Conservation (phyloP, 495 filamentous ascomycete species). For the Recurvomyces mirabilis region DNA sequence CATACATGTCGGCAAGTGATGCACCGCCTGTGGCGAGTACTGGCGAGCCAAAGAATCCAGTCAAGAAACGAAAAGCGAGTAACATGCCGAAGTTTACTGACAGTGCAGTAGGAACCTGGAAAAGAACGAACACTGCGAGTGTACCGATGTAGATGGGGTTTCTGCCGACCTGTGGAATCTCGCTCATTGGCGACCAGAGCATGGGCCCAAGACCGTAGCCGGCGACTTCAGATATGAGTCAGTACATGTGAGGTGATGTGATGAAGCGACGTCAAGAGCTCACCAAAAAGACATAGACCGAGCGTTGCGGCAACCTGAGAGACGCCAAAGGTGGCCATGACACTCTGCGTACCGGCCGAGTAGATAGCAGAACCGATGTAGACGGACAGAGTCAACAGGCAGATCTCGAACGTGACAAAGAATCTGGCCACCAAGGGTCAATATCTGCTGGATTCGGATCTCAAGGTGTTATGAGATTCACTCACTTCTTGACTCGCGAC, state of each 20-base stretch:
- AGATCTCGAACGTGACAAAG: slow-evolving; percentile 36
- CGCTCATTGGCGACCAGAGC: slow-evolving; percentile 40
- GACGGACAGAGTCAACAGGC: slow-evolving; percentile 37
- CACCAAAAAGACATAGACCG: slow-evolving; percentile 42
- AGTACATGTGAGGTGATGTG: too few species aligned
- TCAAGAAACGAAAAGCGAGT: slow-evolving; percentile 43
- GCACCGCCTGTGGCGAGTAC: slow-evolving; percentile 41
- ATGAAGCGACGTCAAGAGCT: too few species aligned
- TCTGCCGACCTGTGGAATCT: slow-evolving; percentile 41
- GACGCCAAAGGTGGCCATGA: slow-evolving; percentile 38
- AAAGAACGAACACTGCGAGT: slow-evolving; percentile 40
- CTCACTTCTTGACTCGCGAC: too few species aligned
- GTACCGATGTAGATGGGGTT: slow-evolving; percentile 40
- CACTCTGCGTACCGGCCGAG: slow-evolving; percentile 28
- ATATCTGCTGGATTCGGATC: too few species aligned
- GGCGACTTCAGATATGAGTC: too few species aligned
- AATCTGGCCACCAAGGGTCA: too few species aligned
- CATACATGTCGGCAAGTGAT: slow-evolving; percentile 38
- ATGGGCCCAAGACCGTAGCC: slow-evolving; percentile 39
- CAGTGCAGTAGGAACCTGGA: slow-evolving; percentile 38
- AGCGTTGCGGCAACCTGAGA: slow-evolving; percentile 37
- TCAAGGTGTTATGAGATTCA: too few species aligned
- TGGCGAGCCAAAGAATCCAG: slow-evolving; percentile 43
- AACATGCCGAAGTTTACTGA: slow-evolving; percentile 42
- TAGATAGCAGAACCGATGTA: slow-evolving; percentile 41